phyloP scores from a whole-genome alignment of 202 grass and related monocot genomes.

The Digitaria exilis region DNA sequence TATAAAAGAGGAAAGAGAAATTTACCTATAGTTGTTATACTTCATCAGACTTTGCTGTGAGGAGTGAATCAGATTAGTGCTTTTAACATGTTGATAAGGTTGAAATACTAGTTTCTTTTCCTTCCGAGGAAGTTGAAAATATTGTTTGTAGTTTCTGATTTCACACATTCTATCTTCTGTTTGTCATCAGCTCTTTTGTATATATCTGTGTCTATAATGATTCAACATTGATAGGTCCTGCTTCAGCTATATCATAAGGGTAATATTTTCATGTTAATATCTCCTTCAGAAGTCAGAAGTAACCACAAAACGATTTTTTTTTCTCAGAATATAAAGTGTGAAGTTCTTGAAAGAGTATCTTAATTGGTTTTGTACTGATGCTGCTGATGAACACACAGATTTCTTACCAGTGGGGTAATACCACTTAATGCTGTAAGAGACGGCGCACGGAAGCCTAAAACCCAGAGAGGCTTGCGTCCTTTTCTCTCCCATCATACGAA shows the following conservation, averaged over 20 bases:
- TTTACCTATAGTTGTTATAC: not conserved
- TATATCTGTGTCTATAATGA: not conserved
- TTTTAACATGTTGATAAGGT: not conserved
- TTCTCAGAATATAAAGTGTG: not conserved
- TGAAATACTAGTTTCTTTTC: slow-evolving; percentile 10
- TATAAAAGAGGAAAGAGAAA: not conserved
- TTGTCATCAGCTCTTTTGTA: not conserved
- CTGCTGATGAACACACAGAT: not conserved
- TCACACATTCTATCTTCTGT: not conserved
- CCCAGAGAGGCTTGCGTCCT: not conserved
- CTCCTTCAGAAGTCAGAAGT: not conserved
- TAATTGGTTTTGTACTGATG: not conserved
- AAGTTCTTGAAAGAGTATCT: not conserved
- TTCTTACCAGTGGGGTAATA: not conserved
- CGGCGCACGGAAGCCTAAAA: not conserved
- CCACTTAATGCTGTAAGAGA: slow-evolving; percentile 4
- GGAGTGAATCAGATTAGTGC: not conserved
- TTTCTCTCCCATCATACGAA: slow-evolving; percentile 9
- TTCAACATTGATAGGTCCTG: not conserved
- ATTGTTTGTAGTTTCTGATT: not conserved
- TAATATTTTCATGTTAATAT: slow-evolving; percentile 4
- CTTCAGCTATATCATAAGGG: not conserved
- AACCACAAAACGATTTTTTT: not conserved
- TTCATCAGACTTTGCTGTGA: slow-evolving; percentile 22
- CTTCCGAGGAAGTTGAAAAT: not conserved